A percentile compares a stretch with the other conserved stretches of the same genome.
phyloP scores from a whole-genome alignment of 2,329 filamentous ascomycete species.

The Pseudocercospora vitis region DNA sequence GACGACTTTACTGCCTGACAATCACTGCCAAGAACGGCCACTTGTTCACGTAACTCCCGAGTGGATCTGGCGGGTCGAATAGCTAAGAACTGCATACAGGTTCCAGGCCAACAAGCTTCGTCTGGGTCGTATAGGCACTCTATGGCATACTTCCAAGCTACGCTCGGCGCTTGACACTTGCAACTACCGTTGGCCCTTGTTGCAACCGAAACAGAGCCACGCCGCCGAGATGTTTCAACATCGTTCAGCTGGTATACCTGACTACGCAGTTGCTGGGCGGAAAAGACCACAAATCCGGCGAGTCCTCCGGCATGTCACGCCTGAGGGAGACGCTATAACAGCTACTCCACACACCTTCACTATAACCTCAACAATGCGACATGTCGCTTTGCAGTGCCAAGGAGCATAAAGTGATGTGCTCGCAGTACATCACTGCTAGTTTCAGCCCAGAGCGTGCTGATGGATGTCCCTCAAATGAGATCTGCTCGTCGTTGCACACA shows the following conservation, averaged over 20 bases:
- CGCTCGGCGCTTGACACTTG: background rate
- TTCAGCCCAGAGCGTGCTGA: background rate
- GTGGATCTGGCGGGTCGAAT: background rate
- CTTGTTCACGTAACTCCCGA: too few species aligned
- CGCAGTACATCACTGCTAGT: background rate
- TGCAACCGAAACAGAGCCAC: background rate
- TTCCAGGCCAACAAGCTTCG: background rate
- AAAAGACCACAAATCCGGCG: background rate
- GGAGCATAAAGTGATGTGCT: background rate
- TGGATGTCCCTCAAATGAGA: background rate
- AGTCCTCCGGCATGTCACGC: background rate
- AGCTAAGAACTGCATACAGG: background rate
- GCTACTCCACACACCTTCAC: background rate
- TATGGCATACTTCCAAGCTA: constrained; percentile 1
- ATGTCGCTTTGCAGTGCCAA: background rate
- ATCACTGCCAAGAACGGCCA: background rate
- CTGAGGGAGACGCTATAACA: background rate
- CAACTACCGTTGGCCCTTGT: background rate
- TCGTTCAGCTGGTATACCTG: background rate
- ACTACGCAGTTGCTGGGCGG: too few species aligned
- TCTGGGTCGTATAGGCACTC: background rate
- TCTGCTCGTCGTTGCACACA: background rate
- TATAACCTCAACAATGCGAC: too few species aligned
- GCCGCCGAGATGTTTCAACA: background rate
- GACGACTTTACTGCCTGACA: too few species aligned